Evolutionary conservation across 176 grass and related monocot genomes (phyloP).

Genomic region (Carex scoparia): DNA sequence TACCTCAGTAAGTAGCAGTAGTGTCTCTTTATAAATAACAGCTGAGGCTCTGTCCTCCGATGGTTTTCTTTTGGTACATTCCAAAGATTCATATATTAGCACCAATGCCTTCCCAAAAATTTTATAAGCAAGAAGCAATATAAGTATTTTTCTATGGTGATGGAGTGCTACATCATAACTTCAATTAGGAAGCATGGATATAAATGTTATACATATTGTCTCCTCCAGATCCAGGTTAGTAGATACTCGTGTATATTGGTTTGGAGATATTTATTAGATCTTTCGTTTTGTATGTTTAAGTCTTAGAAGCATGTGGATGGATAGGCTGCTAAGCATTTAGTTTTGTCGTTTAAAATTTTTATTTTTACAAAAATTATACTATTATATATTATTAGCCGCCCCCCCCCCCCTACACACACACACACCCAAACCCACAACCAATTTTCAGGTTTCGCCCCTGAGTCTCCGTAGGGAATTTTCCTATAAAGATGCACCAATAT

Average conservation of each 20-base stretch:
- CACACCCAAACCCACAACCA: too few relatives aligned
- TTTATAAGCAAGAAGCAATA: neutral
- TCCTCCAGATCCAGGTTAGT: neutral
- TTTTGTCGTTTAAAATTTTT: too few relatives aligned
- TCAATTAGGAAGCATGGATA: neutral
- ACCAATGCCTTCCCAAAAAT: neutral
- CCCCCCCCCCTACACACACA: too few relatives aligned
- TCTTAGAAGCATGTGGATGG: too few relatives aligned
- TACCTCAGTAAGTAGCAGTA: neutral
- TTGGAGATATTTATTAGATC: neutral
- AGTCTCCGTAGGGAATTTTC: neutral
- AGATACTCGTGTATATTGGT: conserved; percentile 1
- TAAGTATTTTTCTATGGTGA: neutral
- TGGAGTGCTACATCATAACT: neutral
- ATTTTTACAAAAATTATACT: too few relatives aligned
- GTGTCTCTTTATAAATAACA: neutral
- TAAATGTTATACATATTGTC: neutral
- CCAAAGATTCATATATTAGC: neutral
- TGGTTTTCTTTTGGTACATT: neutral
- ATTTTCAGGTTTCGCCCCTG: too few relatives aligned
- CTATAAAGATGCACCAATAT: neutral
- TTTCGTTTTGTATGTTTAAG: neutral
- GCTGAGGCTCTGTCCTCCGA: neutral
- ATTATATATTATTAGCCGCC: too few relatives aligned
- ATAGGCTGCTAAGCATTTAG: too few relatives aligned